phyloP scores from a whole-genome alignment of 169 alveolate genomes.

The Plasmodium sp. region DNA sequence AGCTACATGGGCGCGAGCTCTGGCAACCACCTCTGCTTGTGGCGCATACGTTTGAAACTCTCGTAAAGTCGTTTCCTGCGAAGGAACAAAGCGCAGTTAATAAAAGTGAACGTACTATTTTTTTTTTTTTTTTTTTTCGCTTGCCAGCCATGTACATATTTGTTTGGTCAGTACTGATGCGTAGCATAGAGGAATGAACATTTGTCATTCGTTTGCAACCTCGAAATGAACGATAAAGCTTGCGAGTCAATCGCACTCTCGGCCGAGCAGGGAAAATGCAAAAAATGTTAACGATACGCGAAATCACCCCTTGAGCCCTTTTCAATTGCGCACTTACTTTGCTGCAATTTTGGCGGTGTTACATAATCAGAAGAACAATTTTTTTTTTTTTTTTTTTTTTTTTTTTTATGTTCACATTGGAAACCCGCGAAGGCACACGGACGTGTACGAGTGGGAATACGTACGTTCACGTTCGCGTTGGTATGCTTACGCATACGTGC shows the following conservation, averaged over 20 bases:
- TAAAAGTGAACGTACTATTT: not conserved
- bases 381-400: conserved; percentile 9
- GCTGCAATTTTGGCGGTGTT: not conserved
- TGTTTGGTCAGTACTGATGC: not conserved
- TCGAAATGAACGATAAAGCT: not conserved
- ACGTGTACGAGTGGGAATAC: not conserved
- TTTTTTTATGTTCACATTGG: not conserved
- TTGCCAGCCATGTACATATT: not conserved
- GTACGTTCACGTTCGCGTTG: not conserved
- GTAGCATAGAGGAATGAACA: not conserved
- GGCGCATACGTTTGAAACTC: not conserved
- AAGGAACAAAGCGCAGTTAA: not conserved
- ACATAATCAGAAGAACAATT: not conserved
- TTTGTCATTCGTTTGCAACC: not conserved
- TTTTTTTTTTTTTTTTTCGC: not conserved
- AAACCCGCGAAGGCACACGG: not conserved
- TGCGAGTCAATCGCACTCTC: not conserved
- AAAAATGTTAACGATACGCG: not conserved
- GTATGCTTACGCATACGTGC: not conserved
- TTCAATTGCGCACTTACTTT: not conserved
- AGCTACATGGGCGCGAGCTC: not conserved
- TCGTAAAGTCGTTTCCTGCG: not conserved
- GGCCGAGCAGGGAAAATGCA: not conserved
- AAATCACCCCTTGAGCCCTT: not conserved
- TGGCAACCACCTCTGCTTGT: not conserved